Base-by-base conservation (phyloP, 2,329 filamentous ascomycete species). In the Zelopaecilomyces penicillatus region DNA sequence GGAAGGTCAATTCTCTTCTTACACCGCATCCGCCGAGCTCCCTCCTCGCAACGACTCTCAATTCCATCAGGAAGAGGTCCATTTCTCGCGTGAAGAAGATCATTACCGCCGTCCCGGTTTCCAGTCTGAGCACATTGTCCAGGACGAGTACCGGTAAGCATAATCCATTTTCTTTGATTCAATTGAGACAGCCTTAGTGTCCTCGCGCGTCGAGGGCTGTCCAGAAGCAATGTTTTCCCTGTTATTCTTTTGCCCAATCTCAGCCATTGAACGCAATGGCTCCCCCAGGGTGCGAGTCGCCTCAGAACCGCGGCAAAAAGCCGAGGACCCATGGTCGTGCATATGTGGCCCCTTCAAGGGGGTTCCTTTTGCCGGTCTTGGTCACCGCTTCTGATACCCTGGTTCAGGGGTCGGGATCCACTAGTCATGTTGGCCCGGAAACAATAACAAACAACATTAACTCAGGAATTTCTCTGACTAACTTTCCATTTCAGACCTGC, bases 1-100 rank as follows among this genome's bases (percentile, higher is more conserved):
- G 89, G 89, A 95, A 90, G 88, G 86, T 88, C 81, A 86, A 78
- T 75, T 82, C 78, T 87, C 84, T 85, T 83, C 81, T 74, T 74
- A 78, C 75, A 71, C 75, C 62, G 72, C 70, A 65, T 70, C 77
- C 66, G 71, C 71, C 65, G 68, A 77, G 67, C 73, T 74, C 67
- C 80, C 82, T 73, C 81, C 80, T 61, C 76, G 74, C 62, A 58
- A 71, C 64, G 73, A 77, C 69, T 70, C 80, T 58, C 78, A 74
- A 67, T 76, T 76, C 72, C 79, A 75, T 73, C 82, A 88, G 75
- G 86, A 94, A 80, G 86, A 95, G 76, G 80, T 94, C 74, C 77
- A 70, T 62, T 84, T 85, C 69, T 81, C 87, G 72, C 80, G 77
- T 73, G 81, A 87, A 73, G 81, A 87, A 74, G 81, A 90, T 69